phyloP scores from a whole-genome alignment of 2,329 filamentous ascomycete genomes.

The Calycina marina region DNA sequence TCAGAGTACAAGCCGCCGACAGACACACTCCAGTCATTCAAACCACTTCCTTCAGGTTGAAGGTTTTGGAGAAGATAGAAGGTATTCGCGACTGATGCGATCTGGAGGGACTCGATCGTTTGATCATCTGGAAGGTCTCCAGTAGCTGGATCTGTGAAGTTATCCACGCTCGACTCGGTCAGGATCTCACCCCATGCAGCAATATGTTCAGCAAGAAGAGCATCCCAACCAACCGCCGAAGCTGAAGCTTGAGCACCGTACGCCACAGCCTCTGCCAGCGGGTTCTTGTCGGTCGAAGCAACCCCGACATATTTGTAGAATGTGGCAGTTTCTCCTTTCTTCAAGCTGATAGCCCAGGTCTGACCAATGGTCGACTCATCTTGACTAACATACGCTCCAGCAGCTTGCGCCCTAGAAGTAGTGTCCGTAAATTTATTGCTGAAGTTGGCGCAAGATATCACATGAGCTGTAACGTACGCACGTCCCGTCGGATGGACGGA shows the following conservation, averaged over 20 bases:
- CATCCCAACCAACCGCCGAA: conserved; percentile 36
- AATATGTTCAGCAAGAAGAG: conserved; percentile 38
- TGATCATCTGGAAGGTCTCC: conserved; percentile 43
- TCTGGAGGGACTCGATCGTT: conserved; percentile 37
- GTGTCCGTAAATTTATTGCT: conserved; percentile 24
- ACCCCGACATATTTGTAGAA: conserved; percentile 54
- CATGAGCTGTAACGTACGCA: conserved; percentile 45
- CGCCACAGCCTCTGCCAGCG: conserved; percentile 39
- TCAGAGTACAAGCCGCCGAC: conserved; percentile 56
- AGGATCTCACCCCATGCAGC: conserved; percentile 48
- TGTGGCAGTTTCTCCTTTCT: conserved; percentile 35
- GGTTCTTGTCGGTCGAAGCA: conserved; percentile 55
- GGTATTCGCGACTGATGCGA: conserved; percentile 37
- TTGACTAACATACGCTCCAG: conserved; percentile 30
- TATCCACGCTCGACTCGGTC: conserved; percentile 46
- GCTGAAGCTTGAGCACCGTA: conserved; percentile 36
- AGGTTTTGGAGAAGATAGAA: conserved; percentile 40
- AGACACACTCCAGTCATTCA: conserved; percentile 48
- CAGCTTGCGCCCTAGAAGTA: conserved; percentile 13
- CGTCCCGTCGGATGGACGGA: conserved; percentile 50
- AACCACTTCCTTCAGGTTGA: conserved; percentile 31
- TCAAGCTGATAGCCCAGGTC: conserved; percentile 36
- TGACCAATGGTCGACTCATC: conserved; percentile 54
- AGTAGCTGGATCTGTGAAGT: conserved; percentile 39
- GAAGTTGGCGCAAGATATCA: conserved; percentile 33